Conservation (phyloP, 2,329 filamentous ascomycete genomes). For the Nothophaeocryptopus gaeumannii region DNA sequence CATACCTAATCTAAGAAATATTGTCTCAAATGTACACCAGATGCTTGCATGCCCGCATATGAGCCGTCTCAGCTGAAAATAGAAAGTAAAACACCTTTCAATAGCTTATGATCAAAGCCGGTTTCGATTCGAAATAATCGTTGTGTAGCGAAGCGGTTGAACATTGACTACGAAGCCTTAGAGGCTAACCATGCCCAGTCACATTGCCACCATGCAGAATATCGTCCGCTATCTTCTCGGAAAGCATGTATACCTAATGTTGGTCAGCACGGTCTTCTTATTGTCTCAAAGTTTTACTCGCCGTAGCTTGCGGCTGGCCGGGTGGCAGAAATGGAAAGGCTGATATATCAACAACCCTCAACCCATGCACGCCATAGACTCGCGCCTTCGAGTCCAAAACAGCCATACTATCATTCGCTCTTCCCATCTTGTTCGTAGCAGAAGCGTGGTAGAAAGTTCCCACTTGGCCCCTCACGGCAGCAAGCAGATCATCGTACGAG, state of each 20-base stretch:
- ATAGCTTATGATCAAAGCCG: no score
- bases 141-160: no score
- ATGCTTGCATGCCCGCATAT: no score
- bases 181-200: no score
- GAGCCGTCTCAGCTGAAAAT: no score
- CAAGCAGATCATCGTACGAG: slow-evolving; percentile 10
- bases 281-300: background rate
- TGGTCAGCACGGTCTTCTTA: slow-evolving; percentile 2
- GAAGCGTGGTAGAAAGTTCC: slow-evolving; percentile 11
- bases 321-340: slow-evolving; percentile 25
- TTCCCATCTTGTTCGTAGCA: slow-evolving; percentile 15
- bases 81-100: no score
- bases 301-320: slow-evolving; percentile 27
- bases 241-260: slow-evolving; percentile 25
- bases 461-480: slow-evolving; percentile 1
- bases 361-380: slow-evolving; percentile 20
- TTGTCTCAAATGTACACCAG: no score
- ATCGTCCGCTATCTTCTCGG: slow-evolving; percentile 35
- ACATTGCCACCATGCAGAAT: slow-evolving; percentile 12
- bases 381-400: slow-evolving; percentile 19
- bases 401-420: slow-evolving; percentile 10
- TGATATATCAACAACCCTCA: slow-evolving; percentile 26
- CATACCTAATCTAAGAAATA: no score
- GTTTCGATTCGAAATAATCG: no score
- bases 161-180: background rate